phyloP scores from a whole-genome alignment of 192 early-diverging fungal genomes.

The Coemansia sp. region DNA sequence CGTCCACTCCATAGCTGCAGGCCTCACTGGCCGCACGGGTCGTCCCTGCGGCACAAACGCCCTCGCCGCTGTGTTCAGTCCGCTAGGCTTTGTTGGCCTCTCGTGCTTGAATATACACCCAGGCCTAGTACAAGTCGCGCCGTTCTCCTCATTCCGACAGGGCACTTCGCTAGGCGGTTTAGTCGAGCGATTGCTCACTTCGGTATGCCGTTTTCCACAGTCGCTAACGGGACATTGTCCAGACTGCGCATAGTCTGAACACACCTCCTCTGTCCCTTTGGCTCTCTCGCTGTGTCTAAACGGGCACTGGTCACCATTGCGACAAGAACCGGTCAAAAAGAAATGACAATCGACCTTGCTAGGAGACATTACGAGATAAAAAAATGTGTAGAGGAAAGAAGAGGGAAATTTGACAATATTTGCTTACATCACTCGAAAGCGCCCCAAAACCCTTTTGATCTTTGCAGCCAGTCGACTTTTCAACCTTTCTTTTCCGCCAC shows the following conservation, averaged over 20 bases:
- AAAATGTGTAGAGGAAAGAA: background rate
- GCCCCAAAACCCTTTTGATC: background rate
- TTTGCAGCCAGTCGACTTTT: background rate
- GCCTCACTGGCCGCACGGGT: background rate
- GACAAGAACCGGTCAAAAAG: conserved; percentile 33
- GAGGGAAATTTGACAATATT: background rate
- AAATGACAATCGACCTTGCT: conserved; percentile 44
- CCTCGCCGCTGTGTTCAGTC: conserved; percentile 28
- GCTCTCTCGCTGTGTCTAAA: conserved; percentile 44
- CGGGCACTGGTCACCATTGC: conserved; percentile 35
- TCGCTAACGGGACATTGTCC: conserved; percentile 31
- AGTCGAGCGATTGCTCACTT: conserved; percentile 8
- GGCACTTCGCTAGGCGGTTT: conserved; percentile 32
- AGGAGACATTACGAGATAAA: conserved; percentile 14
- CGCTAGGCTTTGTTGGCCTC: background rate
- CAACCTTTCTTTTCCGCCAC: background rate
- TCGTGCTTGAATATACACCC: conserved; percentile 41
- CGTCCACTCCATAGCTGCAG: conserved; percentile 11
- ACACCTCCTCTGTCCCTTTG: conserved; percentile 19
- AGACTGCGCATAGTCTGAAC: conserved; percentile 20
- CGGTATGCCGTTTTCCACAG: conserved; percentile 40
- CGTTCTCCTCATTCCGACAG: conserved; percentile 45
- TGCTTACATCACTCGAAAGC: background rate
- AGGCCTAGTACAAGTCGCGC: conserved; percentile 30
- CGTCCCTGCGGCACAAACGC: conserved; percentile 30